Evolutionary conservation across 176 grass and related monocot genomes (phyloP).

Genomic region (Aegilops longissima): DNA sequence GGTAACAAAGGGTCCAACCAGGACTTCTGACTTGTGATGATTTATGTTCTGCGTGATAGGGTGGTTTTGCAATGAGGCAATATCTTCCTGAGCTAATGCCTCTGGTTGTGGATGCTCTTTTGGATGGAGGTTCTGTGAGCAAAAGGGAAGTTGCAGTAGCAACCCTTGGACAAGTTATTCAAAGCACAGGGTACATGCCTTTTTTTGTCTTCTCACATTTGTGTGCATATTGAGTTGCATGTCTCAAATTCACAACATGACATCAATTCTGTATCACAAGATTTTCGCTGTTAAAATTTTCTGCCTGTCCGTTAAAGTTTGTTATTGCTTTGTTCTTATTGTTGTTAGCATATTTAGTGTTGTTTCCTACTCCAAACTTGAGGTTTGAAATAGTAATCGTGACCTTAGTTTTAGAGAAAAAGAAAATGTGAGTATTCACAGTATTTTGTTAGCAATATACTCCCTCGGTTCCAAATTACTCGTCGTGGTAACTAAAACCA

Average conservation of each 20-base stretch:
- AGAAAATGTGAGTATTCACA: not conserved
- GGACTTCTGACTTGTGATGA: slow-evolving; percentile 22
- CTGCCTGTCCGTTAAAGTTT: not conserved
- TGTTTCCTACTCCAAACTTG: slow-evolving; percentile 2
- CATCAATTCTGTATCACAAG: not conserved
- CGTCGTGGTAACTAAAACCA: too few relatives aligned
- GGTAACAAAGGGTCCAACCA: not conserved
- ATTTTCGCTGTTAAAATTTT: slow-evolving; percentile 1
- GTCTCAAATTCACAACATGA: not conserved
- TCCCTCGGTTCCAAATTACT: too few relatives aligned
- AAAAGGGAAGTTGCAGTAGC: slow-evolving; percentile 97
- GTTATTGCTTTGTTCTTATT: not conserved
- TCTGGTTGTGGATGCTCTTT: slow-evolving; percentile 93
- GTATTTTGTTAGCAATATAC: not conserved
- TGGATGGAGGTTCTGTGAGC: slow-evolving; percentile 80
- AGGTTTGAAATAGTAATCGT: not conserved
- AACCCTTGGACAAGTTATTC: slow-evolving; percentile 98
- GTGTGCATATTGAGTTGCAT: not conserved
- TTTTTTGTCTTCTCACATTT: slow-evolving; percentile 20
- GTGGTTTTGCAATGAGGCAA: slow-evolving; percentile 95
- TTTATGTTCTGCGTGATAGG: slow-evolving; percentile 51
- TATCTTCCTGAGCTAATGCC: slow-evolving; percentile 99
- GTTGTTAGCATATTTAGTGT: not conserved
- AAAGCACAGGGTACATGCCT: slow-evolving; percentile 89
- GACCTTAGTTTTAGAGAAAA: not conserved